Evolutionary conservation across 1,139 yeast species (phyloP).

Genomic region (Blastobotrys elegans): DNA sequence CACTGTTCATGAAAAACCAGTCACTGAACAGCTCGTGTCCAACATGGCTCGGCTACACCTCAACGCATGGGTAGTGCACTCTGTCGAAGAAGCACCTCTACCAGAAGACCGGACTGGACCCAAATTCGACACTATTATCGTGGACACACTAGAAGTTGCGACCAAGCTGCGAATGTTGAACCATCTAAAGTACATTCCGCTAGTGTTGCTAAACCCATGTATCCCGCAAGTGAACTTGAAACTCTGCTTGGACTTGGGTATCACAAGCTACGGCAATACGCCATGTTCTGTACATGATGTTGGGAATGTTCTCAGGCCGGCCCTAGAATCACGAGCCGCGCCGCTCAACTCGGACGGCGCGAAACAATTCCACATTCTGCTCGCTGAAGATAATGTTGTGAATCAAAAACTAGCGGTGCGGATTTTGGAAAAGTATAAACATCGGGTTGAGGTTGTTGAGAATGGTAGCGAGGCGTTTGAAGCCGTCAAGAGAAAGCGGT

Average conservation of each 20-base stretch:
- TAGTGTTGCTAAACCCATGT: constrained; percentile 70
- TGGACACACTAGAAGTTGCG: constrained; percentile 73
- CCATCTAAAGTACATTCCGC: constrained; percentile 76
- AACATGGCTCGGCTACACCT: constrained; percentile 42
- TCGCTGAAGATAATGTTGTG: constrained; percentile 84
- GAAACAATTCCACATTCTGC: constrained; percentile 63
- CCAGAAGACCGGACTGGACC: constrained; percentile 37
- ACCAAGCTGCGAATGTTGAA: constrained; percentile 60
- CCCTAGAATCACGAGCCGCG: constrained; percentile 74
- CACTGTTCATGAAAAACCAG: constrained; percentile 53
- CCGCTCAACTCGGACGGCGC: constrained; percentile 78
- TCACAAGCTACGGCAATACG: constrained; percentile 81
- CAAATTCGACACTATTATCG: constrained; percentile 72
- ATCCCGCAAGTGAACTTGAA: constrained; percentile 78
- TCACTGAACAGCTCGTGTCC: constrained; percentile 48
- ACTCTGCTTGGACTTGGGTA: constrained; percentile 77
- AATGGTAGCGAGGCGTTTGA: constrained; percentile 81
- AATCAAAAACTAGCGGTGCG: constrained; percentile 83
- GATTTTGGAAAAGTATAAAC: constrained; percentile 78
- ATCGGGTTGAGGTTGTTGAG: constrained; percentile 75
- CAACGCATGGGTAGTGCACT: constrained; percentile 40
- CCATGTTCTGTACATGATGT: constrained; percentile 79
- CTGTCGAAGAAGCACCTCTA: constrained; percentile 40
- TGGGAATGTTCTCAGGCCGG: constrained; percentile 79
- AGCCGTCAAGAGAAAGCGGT: constrained; percentile 60